phyloP scores from a whole-genome alignment of 2,329 filamentous ascomycete genomes.

The Hypoxylon sp. region DNA sequence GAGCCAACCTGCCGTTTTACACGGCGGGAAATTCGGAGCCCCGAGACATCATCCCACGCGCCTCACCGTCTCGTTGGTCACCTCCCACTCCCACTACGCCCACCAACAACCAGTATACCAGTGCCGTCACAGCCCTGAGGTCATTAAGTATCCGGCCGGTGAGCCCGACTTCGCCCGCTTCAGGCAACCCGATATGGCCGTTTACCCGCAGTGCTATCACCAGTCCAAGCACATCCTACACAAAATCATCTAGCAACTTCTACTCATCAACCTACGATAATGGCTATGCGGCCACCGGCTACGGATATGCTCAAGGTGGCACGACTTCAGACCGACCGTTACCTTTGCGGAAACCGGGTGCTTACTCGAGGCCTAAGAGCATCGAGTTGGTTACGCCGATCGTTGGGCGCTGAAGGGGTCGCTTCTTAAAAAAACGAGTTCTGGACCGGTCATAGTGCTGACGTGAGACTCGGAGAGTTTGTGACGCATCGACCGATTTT shows the following conservation, averaged over 20 bases:
- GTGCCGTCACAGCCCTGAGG: conserved; percentile 69
- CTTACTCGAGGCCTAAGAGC: conserved; percentile 72
- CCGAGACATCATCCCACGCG: conserved; percentile 74
- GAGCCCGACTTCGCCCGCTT: conserved; percentile 69
- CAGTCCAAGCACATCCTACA: conserved; percentile 69
- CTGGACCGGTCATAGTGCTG: conserved; percentile 36
- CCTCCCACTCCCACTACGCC: conserved; percentile 69
- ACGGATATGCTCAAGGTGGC: conserved; percentile 57
- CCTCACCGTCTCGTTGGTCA: conserved; percentile 72
- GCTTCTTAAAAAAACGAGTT: conserved; percentile 28
- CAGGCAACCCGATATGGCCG: conserved; percentile 65
- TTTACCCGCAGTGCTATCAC: conserved; percentile 66
- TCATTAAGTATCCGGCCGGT: conserved; percentile 68
- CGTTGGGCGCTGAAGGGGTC: conserved; percentile 61
- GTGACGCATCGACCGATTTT: conserved; percentile 39
- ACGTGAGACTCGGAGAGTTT: conserved; percentile 46
- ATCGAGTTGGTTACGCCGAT: conserved; percentile 75
- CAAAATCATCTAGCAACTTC: conserved; percentile 56
- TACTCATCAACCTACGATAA: conserved; percentile 70
- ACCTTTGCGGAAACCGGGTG: conserved; percentile 67
- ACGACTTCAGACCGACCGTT: conserved; percentile 67
- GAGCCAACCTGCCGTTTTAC: conserved; percentile 62
- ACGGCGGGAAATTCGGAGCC: conserved; percentile 65
- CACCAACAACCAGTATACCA: conserved; percentile 62
- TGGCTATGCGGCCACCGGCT: conserved; percentile 57